Percentiles rank a stretch among this genome's conserved stretches.
These are phyloP conservation scores for Neurospora intermedia DNA, from an alignment of 495 filamentous ascomycete species.

Conservation along the genomic window DNA sequence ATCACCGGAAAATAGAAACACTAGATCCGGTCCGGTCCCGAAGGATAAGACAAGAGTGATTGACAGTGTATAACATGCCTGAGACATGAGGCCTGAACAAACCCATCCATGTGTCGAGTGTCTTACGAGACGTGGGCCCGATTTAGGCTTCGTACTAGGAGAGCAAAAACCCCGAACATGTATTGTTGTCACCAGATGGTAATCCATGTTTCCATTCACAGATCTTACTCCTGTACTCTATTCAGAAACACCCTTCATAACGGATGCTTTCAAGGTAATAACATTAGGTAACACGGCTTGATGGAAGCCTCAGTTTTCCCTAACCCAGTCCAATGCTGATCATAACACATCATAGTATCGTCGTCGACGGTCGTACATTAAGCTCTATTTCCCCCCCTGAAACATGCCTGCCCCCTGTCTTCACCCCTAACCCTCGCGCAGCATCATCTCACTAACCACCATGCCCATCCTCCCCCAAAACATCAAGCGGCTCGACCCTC, in stretches of 20 bases:
- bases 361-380: neutral
- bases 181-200: too few species aligned
- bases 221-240: neutral
- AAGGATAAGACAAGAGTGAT: neutral
- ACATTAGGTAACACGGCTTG: neutral
- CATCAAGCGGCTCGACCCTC: conserved; percentile 74
- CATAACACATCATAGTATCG: neutral
- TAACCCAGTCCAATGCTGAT: neutral
- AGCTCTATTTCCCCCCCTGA: neutral
- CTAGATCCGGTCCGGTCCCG: neutral
- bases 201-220: neutral
- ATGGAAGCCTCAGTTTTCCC: neutral
- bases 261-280: neutral
- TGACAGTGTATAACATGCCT: neutral
- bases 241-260: neutral
- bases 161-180: too few species aligned
- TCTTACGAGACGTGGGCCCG: neutral
- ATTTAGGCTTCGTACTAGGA: neutral
- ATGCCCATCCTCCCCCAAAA: conserved; percentile 24
- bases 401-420: neutral
- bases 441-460: neutral
- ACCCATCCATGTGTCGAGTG: neutral
- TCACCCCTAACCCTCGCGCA: neutral
- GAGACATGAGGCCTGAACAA: neutral
- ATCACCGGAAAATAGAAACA: neutral